These are phyloP conservation scores for Syzygium syzygioides DNA, from an alignment of 441 rosid genomes.

Conservation along the genomic window DNA sequence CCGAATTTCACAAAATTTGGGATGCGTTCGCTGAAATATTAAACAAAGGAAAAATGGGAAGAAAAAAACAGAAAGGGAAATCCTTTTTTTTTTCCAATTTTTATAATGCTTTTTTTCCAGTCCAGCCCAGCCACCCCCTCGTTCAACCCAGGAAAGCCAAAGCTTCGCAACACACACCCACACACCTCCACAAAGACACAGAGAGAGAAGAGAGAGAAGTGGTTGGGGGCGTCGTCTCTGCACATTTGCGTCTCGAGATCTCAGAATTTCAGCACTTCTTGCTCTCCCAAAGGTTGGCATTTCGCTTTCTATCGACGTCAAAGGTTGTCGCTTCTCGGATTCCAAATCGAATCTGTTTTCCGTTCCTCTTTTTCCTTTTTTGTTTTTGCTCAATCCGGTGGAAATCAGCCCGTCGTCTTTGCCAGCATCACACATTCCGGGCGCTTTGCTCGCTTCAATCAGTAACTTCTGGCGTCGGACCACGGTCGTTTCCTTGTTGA, in stretches of 20 bases:
- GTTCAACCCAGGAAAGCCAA: not conserved
- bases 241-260: slow-evolving; percentile 41
- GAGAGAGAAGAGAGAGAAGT: not conserved
- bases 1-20: not conserved
- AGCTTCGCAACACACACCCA: not conserved
- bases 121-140: slow-evolving; percentile 4
- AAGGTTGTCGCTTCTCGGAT: not conserved
- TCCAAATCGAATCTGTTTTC: not conserved
- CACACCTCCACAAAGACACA: not conserved
- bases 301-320: not conserved
- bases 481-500: not conserved
- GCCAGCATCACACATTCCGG: not conserved
- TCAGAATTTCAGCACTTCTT: slow-evolving; percentile 14
- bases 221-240: not conserved
- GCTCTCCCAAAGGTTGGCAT: not conserved
- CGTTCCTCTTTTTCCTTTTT: not conserved
- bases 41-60: not conserved
- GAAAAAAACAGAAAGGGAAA: not conserved
- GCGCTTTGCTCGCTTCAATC: not conserved
- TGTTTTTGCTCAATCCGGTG: not conserved
- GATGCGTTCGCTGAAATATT: not conserved
- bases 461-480: not conserved
- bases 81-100: not conserved
- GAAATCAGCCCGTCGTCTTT: not conserved
- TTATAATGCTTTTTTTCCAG: not conserved